Conservation (phyloP, 2,329 filamentous ascomycete genomes). For the Colletotrichum australisinense region DNA sequence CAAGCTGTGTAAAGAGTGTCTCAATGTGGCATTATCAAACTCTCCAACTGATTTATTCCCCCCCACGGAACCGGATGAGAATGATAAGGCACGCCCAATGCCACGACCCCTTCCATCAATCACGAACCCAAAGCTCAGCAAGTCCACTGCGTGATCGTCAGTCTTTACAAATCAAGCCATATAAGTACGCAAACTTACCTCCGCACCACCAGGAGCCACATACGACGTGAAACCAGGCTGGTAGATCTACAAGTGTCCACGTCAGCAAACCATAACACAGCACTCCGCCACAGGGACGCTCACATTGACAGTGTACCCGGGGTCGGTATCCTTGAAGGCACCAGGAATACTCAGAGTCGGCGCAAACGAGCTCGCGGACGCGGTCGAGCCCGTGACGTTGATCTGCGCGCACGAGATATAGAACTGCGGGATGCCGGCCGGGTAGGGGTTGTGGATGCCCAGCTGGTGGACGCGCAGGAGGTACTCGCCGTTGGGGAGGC, state of each 20-base stretch:
- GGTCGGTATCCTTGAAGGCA: slow-evolving; percentile 54
- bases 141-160: background rate
- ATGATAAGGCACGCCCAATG: background rate
- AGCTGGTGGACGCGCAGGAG: slow-evolving; percentile 69
- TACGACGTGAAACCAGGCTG: slow-evolving; percentile 24
- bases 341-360: slow-evolving; percentile 53
- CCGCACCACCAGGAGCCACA: slow-evolving; percentile 21
- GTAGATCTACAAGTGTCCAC: slow-evolving; percentile 12
- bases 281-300: slow-evolving; percentile 27
- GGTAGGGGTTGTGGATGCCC: slow-evolving; percentile 67
- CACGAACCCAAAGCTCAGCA: background rate
- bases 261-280: background rate
- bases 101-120: background rate
- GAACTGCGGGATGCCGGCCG: slow-evolving; percentile 58
- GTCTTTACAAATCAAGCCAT: background rate
- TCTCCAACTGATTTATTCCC: background rate
- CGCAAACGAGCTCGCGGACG: slow-evolving; percentile 42
- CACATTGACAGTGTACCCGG: slow-evolving; percentile 58
- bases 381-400: slow-evolving; percentile 54
- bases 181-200: background rate
- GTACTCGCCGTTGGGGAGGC: slow-evolving; percentile 66
- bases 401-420: slow-evolving; percentile 61
- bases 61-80: background rate
- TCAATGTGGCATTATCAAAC: background rate
- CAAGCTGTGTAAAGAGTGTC: background rate